Percentiles rank a stretch among this genome's conserved stretches.
These are phyloP conservation scores for Croton laevigatus DNA, from an alignment of 441 rosid species.

Conservation along the genomic window DNA sequence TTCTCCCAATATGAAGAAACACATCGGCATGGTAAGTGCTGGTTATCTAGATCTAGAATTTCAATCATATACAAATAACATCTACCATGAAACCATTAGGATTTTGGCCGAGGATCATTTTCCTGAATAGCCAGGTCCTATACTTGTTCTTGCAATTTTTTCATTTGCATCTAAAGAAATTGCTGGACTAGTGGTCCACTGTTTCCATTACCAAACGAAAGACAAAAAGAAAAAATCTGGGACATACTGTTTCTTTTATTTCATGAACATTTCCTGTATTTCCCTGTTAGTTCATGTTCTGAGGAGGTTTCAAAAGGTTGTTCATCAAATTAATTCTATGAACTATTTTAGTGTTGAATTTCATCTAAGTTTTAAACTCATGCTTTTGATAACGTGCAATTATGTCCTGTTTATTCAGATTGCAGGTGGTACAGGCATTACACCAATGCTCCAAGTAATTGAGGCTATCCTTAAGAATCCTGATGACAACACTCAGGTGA, in stretches of 20 bases:
- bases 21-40: constrained; percentile 84
- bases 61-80: neutral
- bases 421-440: constrained; percentile 96
- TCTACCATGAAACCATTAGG: constrained; percentile 4
- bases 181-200: neutral
- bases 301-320: neutral
- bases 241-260: neutral
- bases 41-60: constrained; percentile 18
- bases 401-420: constrained; percentile 45
- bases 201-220: neutral
- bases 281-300: constrained; percentile 6
- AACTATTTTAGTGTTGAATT: neutral
- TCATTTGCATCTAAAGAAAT: neutral
- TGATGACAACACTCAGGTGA: constrained; percentile 87
- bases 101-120: neutral
- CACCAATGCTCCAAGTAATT: constrained; percentile 97
- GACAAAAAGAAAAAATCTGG: neutral
- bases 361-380: neutral
- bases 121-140: neutral
- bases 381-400: neutral
- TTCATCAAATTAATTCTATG: constrained; percentile 9
- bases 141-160: neutral
- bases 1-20: constrained; percentile 92
- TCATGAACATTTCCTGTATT: neutral
- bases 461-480: constrained; percentile 90